phyloP scores from a whole-genome alignment of 306 rosid genomes.

The Albizia julibrissin region DNA sequence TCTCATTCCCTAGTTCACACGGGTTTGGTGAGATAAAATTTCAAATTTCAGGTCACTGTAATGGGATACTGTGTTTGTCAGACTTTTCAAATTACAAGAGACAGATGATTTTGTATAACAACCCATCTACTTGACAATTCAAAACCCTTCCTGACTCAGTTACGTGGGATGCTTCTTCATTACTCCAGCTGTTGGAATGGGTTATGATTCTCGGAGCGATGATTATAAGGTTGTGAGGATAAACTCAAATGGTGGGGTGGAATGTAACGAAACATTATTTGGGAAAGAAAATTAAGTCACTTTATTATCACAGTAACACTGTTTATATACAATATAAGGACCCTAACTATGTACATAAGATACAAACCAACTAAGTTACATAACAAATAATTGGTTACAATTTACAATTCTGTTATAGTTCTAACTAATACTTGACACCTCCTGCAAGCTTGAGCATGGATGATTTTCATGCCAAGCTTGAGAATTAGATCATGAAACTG shows the following conservation, averaged over 20 bases:
- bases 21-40: background rate
- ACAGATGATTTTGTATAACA: slow-evolving; percentile 19
- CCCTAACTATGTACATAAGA: no score
- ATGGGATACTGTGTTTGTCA: slow-evolving; percentile 29
- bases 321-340: no score
- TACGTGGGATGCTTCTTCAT: background rate
- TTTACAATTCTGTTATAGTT: no score
- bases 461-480: no score
- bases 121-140: slow-evolving; percentile 18
- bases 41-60: slow-evolving; percentile 10
- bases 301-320: no score
- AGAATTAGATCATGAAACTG: no score
- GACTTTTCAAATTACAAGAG: background rate
- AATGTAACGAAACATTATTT: no score
- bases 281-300: no score
- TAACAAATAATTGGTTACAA: no score
- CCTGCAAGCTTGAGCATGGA: no score
- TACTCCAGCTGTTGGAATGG: slow-evolving; percentile 40
- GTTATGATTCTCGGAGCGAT: slow-evolving; percentile 16
- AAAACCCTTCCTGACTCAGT: slow-evolving; percentile 6
- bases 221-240: slow-evolving; percentile 33
- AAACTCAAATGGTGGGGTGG: background rate
- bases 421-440: no score
- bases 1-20: background rate
- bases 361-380: no score